Conservation (phyloP, 495 filamentous ascomycete genomes). For the Trichoderma reesei region DNA sequence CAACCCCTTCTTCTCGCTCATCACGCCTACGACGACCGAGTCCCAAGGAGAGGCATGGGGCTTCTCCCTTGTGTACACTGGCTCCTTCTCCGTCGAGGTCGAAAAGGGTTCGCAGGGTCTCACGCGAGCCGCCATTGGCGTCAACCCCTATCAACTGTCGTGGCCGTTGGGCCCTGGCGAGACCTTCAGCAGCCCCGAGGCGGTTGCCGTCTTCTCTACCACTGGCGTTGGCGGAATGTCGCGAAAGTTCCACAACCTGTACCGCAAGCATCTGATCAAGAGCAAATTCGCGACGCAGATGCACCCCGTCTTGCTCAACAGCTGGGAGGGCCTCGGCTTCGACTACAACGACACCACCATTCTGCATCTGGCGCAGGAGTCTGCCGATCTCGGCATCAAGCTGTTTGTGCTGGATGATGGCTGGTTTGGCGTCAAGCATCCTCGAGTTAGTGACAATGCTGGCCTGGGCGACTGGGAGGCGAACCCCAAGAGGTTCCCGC, state of each 20-base stretch:
- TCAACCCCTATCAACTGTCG: conserved; percentile 42
- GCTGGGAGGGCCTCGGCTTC: conserved; percentile 47
- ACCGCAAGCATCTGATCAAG: conserved; percentile 44
- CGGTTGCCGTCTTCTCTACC: conserved; percentile 41
- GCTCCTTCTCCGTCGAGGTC: conserved; percentile 41
- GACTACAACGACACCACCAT: conserved; percentile 39
- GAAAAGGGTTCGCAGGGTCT: conserved; percentile 47
- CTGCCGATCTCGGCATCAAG: conserved; percentile 40
- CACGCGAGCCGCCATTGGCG: conserved; percentile 39
- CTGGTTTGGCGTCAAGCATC: conserved; percentile 46
- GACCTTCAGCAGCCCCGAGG: conserved; percentile 42
- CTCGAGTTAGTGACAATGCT: conserved; percentile 35
- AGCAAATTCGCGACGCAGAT: conserved; percentile 39
- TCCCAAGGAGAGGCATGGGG: conserved; percentile 43
- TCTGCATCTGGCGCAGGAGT: conserved; percentile 36
- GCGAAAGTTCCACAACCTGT: conserved; percentile 41
- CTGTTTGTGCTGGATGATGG: conserved; percentile 50
- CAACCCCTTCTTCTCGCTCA: conserved; percentile 44
- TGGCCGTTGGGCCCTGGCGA: conserved; percentile 37
- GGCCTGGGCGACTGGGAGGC: conserved; percentile 48
- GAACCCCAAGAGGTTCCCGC: conserved; percentile 41
- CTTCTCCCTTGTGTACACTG: conserved; percentile 46
- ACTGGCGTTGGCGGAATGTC: conserved; percentile 47
- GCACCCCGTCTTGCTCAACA: conserved; percentile 44
- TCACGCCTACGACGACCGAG: conserved; percentile 41